Evolutionary conservation across 139 green algal genomes (phyloP).

Genomic region (Astrephomene gubernaculifera): DNA sequence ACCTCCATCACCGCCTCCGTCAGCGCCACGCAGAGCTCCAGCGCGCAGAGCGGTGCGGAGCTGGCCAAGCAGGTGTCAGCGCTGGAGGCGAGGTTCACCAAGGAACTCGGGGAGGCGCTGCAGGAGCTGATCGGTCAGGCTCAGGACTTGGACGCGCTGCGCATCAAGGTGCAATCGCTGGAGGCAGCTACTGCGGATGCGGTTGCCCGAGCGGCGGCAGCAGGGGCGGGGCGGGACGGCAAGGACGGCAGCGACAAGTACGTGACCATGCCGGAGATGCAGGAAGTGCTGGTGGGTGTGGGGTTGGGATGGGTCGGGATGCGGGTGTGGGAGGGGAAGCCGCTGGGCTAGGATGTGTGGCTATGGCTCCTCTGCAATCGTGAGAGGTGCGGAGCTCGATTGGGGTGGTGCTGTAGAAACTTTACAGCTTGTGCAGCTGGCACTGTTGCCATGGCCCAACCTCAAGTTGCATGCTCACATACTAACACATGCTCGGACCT

Average conservation of each 20-base stretch:
- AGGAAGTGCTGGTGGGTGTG: constrained; percentile 23
- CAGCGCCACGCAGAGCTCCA: too few relatives aligned
- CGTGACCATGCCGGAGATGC: constrained; percentile 21
- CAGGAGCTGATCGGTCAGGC: constrained; percentile 29
- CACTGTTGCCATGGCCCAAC: too few relatives aligned
- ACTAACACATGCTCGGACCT: too few relatives aligned
- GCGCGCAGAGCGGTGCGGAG: too few relatives aligned
- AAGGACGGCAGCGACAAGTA: not conserved
- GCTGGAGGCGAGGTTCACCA: constrained; percentile 1
- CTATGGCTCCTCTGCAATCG: too few relatives aligned
- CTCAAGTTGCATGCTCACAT: too few relatives aligned
- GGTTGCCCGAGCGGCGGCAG: not conserved
- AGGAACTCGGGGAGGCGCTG: constrained; percentile 23
- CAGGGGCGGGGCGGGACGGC: not conserved
- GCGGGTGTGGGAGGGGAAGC: not conserved
- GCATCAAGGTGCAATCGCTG: not conserved
- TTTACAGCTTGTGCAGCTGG: too few relatives aligned
- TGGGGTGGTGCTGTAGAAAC: too few relatives aligned
- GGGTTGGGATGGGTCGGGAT: not conserved
- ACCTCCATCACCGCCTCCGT: too few relatives aligned
- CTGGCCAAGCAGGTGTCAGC: too few relatives aligned
- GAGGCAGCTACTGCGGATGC: not conserved
- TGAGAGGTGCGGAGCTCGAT: too few relatives aligned
- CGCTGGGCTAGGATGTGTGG: not conserved
- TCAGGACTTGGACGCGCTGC: constrained; percentile 7